A percentile compares a stretch with the other conserved stretches of the same genome.
Evolutionary conservation across 306 rosid species (phyloP).

Genomic region (Rosa chinensis): DNA sequence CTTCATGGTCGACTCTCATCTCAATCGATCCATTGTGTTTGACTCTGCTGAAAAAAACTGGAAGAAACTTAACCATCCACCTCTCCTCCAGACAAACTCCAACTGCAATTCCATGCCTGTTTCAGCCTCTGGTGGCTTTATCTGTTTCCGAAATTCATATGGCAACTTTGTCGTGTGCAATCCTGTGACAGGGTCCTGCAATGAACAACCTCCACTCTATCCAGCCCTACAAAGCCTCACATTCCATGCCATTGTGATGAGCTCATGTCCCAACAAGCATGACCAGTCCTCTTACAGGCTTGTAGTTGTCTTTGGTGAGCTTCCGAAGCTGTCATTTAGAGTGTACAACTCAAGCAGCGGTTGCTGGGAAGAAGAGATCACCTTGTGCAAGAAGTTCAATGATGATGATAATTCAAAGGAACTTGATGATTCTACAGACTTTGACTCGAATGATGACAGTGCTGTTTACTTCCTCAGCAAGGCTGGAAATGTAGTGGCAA

Average conservation of each 20-base stretch:
- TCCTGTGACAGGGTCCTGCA: constrained; percentile 62
- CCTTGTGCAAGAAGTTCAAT: constrained; percentile 43
- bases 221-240: constrained; percentile 35
- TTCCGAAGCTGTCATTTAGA: constrained; percentile 56
- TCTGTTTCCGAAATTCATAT: constrained; percentile 62
- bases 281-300: constrained; percentile 50
- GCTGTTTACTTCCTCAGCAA: constrained; percentile 83
- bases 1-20: constrained; percentile 76
- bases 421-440: constrained; percentile 41
- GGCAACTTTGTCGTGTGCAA: constrained; percentile 66
- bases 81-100: constrained; percentile 37
- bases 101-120: constrained; percentile 68
- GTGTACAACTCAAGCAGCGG: constrained; percentile 52
- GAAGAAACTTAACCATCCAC: constrained; percentile 63
- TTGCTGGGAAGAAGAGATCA: constrained; percentile 64
- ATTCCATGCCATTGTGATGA: constrained; percentile 85
- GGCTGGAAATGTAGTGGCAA: constrained; percentile 84
- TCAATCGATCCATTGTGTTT: constrained; percentile 58
- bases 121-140: constrained; percentile 81
- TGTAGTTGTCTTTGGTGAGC: constrained; percentile 70
- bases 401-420: constrained; percentile 23
- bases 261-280: constrained; percentile 25
- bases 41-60: constrained; percentile 72
- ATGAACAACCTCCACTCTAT: constrained; percentile 59
- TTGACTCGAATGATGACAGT: constrained; percentile 57